phyloP scores from a whole-genome alignment of 2,329 filamentous ascomycete genomes.

The Aspergillus awamori region DNA sequence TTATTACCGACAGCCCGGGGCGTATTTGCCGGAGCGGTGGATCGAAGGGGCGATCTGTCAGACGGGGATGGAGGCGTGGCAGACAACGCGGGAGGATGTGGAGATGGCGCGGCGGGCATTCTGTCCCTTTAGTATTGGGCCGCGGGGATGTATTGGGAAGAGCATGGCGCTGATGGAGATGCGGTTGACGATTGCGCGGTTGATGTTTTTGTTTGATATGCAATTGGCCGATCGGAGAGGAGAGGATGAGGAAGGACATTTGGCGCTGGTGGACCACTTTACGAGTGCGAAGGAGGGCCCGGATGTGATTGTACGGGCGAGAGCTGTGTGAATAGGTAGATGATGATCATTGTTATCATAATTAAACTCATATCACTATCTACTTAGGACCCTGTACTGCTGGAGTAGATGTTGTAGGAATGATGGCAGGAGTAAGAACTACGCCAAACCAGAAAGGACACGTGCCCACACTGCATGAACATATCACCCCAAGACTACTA shows the following conservation, averaged over 20 bases:
- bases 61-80: conserved; percentile 40
- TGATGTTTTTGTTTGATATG: conserved; percentile 46
- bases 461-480: background rate
- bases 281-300: conserved; percentile 42
- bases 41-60: conserved; percentile 51
- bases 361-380: too few relatives aligned
- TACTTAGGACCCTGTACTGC: background rate
- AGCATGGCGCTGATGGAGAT: conserved; percentile 49
- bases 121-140: conserved; percentile 60
- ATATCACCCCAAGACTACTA: background rate
- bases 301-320: conserved; percentile 32
- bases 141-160: conserved; percentile 48
- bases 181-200: conserved; percentile 40
- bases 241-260: conserved; percentile 39
- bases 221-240: conserved; percentile 37
- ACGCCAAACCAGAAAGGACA: background rate
- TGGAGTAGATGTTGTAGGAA: background rate
- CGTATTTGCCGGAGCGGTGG: conserved; percentile 68
- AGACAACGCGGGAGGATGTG: conserved; percentile 54
- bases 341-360: background rate
- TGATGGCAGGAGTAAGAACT: background rate
- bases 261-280: conserved; percentile 43
- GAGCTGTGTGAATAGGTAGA: background rate
- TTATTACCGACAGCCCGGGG: conserved; percentile 64
- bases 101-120: conserved; percentile 67